Base-by-base conservation (phyloP, 2,329 filamentous ascomycete species). In the Rugonectria rugulosa region DNA sequence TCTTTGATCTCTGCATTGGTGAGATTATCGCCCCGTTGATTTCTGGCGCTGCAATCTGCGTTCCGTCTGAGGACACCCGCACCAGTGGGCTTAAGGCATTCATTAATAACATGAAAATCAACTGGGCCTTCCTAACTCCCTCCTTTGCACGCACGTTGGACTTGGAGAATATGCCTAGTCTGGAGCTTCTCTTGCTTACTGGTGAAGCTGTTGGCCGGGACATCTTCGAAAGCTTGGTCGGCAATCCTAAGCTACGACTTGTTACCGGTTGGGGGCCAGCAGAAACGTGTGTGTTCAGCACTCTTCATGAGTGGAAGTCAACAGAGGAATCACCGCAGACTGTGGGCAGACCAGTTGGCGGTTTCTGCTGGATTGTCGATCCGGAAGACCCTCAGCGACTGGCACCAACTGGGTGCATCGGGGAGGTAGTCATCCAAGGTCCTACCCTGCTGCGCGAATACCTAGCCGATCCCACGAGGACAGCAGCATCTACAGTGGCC, bases 211-310 rank as follows among this genome's bases (percentile, higher is more conserved):
- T 66, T 2, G 45, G 61, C 0, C 26, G 46, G 0, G 65, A 68
- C 4, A 57, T 60, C 1, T 46, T 64, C 5, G 45, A 42, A 11
- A 48, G 19, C 2, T 68, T 65, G 66, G 54, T 43, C 17, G 51
- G 49, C 14, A 31, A 53, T 11, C 57, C 50, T 15, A 57, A 48
- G 12, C 41, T 68, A 5, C 31, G 56, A 7, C 5, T 68, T 19
- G 56, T 68, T 0, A 67, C 66, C 7, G 65, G 62, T 3, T 68
- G 67, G 11, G 66, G 66, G 0, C 66, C 66, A 6, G 59, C 66
- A 2, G 66, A 68, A 19, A 57, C 53, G 2, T 54, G 61, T 1
- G 14, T 69, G 0, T 61, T 62, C n/a, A 44, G 57, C 3, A 41
- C 60, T 9, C 24, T 46, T 5, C 61, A 66, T 17, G 26, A 14